Conservation (phyloP, 2,329 filamentous ascomycete species). For the Fusarium sp. region DNA sequence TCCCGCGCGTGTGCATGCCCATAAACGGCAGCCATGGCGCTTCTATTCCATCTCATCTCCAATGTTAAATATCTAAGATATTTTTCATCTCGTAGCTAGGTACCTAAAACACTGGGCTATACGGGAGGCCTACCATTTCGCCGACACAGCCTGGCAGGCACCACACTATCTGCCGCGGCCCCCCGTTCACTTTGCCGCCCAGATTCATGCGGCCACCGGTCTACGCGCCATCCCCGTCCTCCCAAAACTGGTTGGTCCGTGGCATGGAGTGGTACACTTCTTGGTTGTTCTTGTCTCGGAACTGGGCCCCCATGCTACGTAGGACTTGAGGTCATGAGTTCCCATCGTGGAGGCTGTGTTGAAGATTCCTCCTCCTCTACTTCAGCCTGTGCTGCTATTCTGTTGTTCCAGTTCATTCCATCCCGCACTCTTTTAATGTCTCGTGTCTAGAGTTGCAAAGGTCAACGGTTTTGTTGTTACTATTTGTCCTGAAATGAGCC, state of each 20-base stretch:
- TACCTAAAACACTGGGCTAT: background rate
- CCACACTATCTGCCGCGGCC: slow-evolving; percentile 7
- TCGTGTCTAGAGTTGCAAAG: background rate
- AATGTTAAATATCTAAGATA: background rate
- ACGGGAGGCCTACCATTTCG: slow-evolving; percentile 1
- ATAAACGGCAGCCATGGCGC: background rate
- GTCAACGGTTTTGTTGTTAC: background rate
- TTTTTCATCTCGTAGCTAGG: background rate
- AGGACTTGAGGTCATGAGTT: slow-evolving; percentile 9
- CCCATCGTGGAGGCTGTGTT: slow-evolving; percentile 17
- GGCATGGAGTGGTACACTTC: background rate
- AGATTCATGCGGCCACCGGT: background rate
- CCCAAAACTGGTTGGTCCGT: background rate
- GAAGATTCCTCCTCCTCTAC: background rate
- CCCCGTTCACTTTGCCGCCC: slow-evolving; percentile 16
- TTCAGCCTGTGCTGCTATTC: background rate
- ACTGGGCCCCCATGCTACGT: background rate
- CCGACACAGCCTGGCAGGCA: background rate
- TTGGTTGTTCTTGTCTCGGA: background rate
- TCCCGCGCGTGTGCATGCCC: background rate
- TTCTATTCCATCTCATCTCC: background rate
- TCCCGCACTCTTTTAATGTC: background rate
- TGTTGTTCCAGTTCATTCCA: background rate
- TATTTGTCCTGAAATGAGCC: background rate
- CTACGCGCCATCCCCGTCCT: slow-evolving; percentile 22